Conservation (phyloP, 805 yeast genomes). For the Lachancea quebecensis region DNA sequence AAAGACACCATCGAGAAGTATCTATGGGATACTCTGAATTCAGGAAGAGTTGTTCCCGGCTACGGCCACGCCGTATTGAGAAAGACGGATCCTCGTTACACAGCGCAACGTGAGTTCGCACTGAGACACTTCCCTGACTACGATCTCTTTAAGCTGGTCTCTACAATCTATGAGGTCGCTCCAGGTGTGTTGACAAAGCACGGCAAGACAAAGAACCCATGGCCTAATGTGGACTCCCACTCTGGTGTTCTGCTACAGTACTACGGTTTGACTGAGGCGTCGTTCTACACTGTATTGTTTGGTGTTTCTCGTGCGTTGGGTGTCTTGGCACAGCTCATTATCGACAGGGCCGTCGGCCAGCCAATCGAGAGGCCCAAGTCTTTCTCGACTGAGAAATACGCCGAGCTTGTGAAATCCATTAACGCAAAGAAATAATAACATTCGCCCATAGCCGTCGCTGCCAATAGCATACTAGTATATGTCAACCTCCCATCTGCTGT, state of each 20-base stretch:
- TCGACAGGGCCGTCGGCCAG: conserved; percentile 75
- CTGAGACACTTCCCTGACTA: conserved; percentile 69
- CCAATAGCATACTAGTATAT: too few relatives aligned
- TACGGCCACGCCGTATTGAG: conserved; percentile 85
- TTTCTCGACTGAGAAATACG: conserved; percentile 89
- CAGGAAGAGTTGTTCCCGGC: conserved; percentile 79
- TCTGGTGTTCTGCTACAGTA: conserved; percentile 80
- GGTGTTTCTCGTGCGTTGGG: conserved; percentile 87
- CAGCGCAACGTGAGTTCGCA: conserved; percentile 81
- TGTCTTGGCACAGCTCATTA: conserved; percentile 77
- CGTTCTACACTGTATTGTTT: conserved; percentile 79
- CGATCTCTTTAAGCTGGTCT: conserved; percentile 71
- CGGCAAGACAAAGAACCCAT: conserved; percentile 89
- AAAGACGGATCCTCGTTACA: conserved; percentile 81
- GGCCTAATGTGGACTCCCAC: conserved; percentile 88
- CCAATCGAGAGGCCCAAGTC: conserved; percentile 89
- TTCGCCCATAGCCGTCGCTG: neutral
- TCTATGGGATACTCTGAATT: conserved; percentile 64
- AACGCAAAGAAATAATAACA: conserved; percentile 15
- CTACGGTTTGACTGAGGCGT: conserved; percentile 76
- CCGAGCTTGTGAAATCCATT: conserved; percentile 59
- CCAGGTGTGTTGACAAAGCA: conserved; percentile 74
- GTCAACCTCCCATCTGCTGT: too few relatives aligned
- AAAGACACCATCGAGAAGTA: conserved; percentile 58
- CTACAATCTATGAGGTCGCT: conserved; percentile 73